Evolutionary conservation across 2,329 filamentous ascomycete species (phyloP), one percentile per base, ranked within the genome.

Genomic region (Trichoderma koningii): DNA sequence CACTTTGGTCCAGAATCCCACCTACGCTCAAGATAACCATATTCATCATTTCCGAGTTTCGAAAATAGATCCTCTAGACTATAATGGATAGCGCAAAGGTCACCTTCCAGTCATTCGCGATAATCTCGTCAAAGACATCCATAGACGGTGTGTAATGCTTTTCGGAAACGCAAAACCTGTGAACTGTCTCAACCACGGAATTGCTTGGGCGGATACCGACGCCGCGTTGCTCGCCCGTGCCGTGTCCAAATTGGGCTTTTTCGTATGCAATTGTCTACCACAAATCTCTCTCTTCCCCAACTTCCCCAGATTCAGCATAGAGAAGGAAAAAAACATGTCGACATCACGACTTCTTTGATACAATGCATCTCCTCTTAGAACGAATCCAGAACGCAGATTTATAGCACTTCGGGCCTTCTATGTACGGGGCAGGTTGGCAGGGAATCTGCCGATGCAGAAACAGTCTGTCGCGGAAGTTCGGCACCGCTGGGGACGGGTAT

Each of bases 401-500:
- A 30, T 17, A 51, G 28, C 23, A 26, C 59, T 62, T 62, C 59
- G 59, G 59, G 48, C 59, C 59, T 62, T 53, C 53, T 62, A 53
- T 45, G 48, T 45, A 62, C 21, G 59, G 59, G 59, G 48, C 19
- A n/a, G n/a, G n/a, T n/a, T n/a, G n/a, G n/a, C n/a, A 42, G 47
- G 23, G 34, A 30, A 17, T 5, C 41, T 61, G 57, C 47, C 57
- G 38, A 28, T 42, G 17, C 17, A 53, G 44, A 52, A 62, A 48
- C 59, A 10, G 30, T 62, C 59, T 53, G 30, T 26, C 14, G 41
- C 59, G 59, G 59, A 62, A 62, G 59, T 62, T 62, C 59, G 59
- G 59, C 59, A 62, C 48, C 48, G 47, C 10, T 45, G 48, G 23
- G 59, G 47, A 62, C 59, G 59, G 59, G 59, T 62, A 62, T 62